These are phyloP conservation scores for Suillus lakei DNA, from an alignment of 768 basidiomycete genomes.

Conservation along the genomic window DNA sequence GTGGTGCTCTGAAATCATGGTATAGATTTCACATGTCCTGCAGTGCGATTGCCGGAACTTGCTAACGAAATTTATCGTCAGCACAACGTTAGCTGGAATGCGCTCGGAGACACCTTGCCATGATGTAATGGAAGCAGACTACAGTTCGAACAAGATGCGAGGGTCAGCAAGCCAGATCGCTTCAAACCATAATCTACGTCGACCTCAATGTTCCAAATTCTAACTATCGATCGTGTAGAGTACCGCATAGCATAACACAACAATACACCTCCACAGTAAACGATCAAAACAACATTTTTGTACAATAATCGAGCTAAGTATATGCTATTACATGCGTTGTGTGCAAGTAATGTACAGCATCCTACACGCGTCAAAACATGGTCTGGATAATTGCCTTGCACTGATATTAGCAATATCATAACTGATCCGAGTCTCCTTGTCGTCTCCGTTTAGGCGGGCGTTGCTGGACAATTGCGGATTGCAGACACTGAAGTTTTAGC, in stretches of 20 bases:
- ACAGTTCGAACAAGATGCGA: not conserved
- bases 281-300: not conserved
- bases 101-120: no score
- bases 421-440: not conserved
- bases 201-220: not conserved
- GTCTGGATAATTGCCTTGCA: not conserved
- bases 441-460: constrained; percentile 3
- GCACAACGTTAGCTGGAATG: no score
- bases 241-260: not conserved
- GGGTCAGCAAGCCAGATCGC: not conserved
- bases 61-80: not conserved
- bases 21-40: not conserved
- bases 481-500: not conserved
- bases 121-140: not conserved
- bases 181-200: not conserved
- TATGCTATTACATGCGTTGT: not conserved
- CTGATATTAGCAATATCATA: not conserved
- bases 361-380: not conserved
- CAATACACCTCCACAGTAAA: not conserved
- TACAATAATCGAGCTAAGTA: not conserved
- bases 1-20: not conserved
- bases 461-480: not conserved
- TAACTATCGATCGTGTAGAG: not conserved
- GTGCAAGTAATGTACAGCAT: not conserved
- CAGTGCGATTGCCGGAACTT: not conserved